Evolutionary conservation across 352 stramenopile species (phyloP), one percentile per base, ranked within the genome.

Genomic region (Phytophthora cactorum): DNA sequence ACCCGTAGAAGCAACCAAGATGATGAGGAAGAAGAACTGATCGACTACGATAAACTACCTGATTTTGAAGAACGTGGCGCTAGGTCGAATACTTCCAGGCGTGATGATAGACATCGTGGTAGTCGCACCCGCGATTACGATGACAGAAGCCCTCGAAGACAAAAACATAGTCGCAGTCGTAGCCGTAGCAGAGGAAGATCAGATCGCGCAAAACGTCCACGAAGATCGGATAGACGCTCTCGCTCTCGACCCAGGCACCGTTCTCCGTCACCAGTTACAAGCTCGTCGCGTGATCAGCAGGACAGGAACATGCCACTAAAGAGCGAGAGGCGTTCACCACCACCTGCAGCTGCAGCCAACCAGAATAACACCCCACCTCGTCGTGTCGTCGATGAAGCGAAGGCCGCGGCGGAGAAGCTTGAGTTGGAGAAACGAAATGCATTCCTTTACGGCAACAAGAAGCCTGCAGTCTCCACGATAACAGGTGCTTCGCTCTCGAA

Each of bases 21-120:
- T 2, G 59, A 80, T 1, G 75, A 84, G 6, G 82, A 91, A 0
- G 84, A 93, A 0, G 78, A 84, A 57, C 79, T 81, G 4, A 92
- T 94, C n/a, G 82, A 96, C 47, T 94, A 92, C 53, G 81, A 85
- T 5, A 92, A 89, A 50, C 41, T 96, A 8, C 86, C 84, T 0
- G 77, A 89, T 58, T 91, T 91, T 66, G 81, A 90, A 56, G 78
- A 87, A 14, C 68, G 73, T 27, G 52, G 70, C n/a, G 58, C 56
- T 2, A 74, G 61, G n/a, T 61, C 54, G 3, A 74, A 64, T 31
- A 55, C 27, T 34, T 69, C 52, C 11, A 58, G 58, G 57, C 62
- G 62, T 52, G 66, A 77, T n/a, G 25, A 69, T 38, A 32, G 47
- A 28, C 43, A 52, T 27, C 27, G 52, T 58, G 36, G 41, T 41